Conservation (phyloP, 345 rosid genomes). For the Tarenaya hassleriana region DNA sequence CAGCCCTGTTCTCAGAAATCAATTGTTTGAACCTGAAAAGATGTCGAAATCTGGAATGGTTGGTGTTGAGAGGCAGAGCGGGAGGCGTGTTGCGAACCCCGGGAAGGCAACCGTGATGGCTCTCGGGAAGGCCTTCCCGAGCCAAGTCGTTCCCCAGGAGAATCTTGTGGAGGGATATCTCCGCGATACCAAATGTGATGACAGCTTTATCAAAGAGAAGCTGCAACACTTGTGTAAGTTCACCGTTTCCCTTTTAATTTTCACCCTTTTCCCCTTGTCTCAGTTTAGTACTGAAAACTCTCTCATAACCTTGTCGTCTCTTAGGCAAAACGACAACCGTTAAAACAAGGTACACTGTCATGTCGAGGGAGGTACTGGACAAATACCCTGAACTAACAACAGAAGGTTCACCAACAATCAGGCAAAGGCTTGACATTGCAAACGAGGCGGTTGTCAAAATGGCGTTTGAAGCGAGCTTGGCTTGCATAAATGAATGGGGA, state of each 20-base stretch:
- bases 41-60: constrained; percentile 36
- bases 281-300: constrained; percentile 10
- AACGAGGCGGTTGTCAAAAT: constrained; percentile 79
- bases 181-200: constrained; percentile 79
- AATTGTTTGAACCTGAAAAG: constrained; percentile 17
- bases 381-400: constrained; percentile 78
- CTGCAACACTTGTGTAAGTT: constrained; percentile 76
- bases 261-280: neutral
- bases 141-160: constrained; percentile 74
- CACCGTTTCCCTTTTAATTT: constrained; percentile 1
- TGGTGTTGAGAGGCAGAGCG: constrained; percentile 25
- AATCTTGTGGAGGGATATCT: constrained; percentile 81
- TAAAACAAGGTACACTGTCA: constrained; percentile 86
- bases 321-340: constrained; percentile 90
- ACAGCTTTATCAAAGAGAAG: constrained; percentile 66
- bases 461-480: constrained; percentile 74
- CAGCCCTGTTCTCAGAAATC: constrained; percentile 23
- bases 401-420: constrained; percentile 75
- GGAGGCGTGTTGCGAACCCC: constrained; percentile 46
- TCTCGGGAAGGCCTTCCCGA: constrained; percentile 83
- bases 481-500: constrained; percentile 89
- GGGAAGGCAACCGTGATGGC: constrained; percentile 93
- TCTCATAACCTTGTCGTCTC: constrained; percentile 20
- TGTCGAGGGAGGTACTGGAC: constrained; percentile 71
- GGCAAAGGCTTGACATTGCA: constrained; percentile 80